Evolutionary conservation across 2,329 filamentous ascomycete genomes (phyloP).

Genomic region (Ophiostoma ulmi): DNA sequence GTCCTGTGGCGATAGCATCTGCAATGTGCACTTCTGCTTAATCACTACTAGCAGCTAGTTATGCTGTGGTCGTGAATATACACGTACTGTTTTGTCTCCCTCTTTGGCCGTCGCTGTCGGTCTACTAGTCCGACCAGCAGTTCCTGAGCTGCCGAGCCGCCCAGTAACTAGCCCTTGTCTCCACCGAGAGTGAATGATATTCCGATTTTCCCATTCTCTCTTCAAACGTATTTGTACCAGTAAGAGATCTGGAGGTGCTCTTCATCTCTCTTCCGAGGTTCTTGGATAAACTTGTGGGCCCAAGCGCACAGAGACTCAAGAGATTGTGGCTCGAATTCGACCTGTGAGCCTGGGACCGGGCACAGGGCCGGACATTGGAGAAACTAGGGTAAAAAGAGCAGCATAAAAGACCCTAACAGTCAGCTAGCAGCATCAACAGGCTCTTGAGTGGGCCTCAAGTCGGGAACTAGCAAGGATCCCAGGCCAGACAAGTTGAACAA

Average conservation of each 20-base stretch:
- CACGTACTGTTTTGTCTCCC: neutral
- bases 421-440: neutral
- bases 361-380: neutral
- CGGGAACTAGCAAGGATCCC: slow-evolving; percentile 9
- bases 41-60: too few species aligned
- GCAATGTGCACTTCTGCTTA: neutral
- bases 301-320: neutral
- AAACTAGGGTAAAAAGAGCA: neutral
- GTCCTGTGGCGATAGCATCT: neutral
- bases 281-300: neutral
- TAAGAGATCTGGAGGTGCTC: neutral
- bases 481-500: neutral
- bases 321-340: neutral
- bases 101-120: neutral
- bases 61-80: too few species aligned
- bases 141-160: neutral
- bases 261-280: neutral
- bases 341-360: neutral
- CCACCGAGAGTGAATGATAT: neutral
- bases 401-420: neutral
- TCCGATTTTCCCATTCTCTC: neutral
- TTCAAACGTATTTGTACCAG: neutral
- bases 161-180: neutral
- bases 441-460: neutral
- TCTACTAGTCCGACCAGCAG: neutral